Evolutionary conservation across 768 basidiomycete genomes (phyloP).

Genomic region (Lactarius indigo): DNA sequence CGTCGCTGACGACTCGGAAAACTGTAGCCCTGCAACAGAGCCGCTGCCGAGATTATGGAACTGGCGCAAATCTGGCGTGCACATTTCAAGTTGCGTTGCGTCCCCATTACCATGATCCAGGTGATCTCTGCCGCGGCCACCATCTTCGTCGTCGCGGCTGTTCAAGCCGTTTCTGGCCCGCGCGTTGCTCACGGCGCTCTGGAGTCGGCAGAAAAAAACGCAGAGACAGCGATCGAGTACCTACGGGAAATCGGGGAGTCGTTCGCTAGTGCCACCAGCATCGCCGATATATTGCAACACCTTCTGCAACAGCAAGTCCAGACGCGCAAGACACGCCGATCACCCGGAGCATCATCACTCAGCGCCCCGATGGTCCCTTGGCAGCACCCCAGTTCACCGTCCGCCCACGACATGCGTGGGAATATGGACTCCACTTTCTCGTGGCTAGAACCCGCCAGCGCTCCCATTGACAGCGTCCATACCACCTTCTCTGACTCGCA

Average conservation of each 20-base stretch:
- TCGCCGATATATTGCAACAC: conserved; percentile 23
- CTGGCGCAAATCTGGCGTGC: conserved; percentile 21
- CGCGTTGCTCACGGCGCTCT: conserved; percentile 19
- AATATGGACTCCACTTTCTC: not conserved
- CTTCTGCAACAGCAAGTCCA: conserved; percentile 22
- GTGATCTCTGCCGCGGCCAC: conserved; percentile 26
- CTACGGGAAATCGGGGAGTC: conserved; percentile 24
- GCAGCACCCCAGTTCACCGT: not conserved
- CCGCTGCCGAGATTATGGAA: conserved; percentile 25
- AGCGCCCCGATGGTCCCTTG: not conserved
- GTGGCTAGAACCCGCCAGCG: not conserved
- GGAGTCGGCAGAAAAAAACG: conserved; percentile 12
- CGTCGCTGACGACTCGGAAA: not conserved
- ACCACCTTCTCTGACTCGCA: not conserved
- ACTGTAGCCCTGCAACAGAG: conserved; percentile 21
- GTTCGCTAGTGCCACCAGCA: conserved; percentile 19
- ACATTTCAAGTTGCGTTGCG: conserved; percentile 21
- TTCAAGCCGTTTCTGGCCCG: conserved; percentile 24
- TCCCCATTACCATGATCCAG: conserved; percentile 27
- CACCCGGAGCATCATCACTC: conserved; percentile 15
- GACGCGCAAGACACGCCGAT: conserved; percentile 22
- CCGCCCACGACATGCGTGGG: not conserved
- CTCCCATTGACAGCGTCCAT: not conserved
- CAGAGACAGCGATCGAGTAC: conserved; percentile 15
- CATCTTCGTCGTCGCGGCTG: conserved; percentile 27